Base-by-base conservation (phyloP, 345 rosid genomes). In the Noccaea bulbosa region DNA sequence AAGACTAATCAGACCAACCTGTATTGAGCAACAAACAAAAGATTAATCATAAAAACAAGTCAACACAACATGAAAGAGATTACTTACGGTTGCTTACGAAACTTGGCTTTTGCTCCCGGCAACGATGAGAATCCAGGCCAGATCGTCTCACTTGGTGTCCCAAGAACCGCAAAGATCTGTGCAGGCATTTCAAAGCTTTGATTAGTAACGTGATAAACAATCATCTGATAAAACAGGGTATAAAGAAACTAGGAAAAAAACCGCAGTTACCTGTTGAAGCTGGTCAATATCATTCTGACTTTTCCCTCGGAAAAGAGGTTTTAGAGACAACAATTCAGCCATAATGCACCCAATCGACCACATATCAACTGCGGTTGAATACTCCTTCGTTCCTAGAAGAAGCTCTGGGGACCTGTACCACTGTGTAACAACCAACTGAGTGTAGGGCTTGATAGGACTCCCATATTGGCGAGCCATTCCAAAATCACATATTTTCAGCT, bases 321-420 rank as follows among this genome's bases (percentile, higher is more conserved):
- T 83, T 39, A 80, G 84, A 6, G 87, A 75, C 67, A 92, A 72
- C 58, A 92, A 48, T 69, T 92, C 98, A 38, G 91, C 96, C 98
- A 92, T 92, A 58, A 92, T 92, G 69, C 98, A 92, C 46, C 98
- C 98, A 24, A 87, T 75, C 3, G 98, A 92, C 98, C 98, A 92
- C 96, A 92, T 92, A 80, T 92, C 96, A 62, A 89, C 77, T n/a
- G 96, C 92, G 7, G 89, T 87, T 17, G 96, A 89, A 62, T 92
- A 89, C 77, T 81, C 70, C 67, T 89, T 86, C 24, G 89, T 83
- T 74, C 94, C 98, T 48, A 89, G 71, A 2, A 92, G 80, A 55
- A 88, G 93, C 69, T 90, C 97, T 8, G 97, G 97, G 48, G 97
- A 93, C 80, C 98, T 87, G 75, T 93, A 93, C 93, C 90, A 88